phyloP scores from a whole-genome alignment of 192 early-diverging fungal genomes.

The Spizellomyces punctatus region DNA sequence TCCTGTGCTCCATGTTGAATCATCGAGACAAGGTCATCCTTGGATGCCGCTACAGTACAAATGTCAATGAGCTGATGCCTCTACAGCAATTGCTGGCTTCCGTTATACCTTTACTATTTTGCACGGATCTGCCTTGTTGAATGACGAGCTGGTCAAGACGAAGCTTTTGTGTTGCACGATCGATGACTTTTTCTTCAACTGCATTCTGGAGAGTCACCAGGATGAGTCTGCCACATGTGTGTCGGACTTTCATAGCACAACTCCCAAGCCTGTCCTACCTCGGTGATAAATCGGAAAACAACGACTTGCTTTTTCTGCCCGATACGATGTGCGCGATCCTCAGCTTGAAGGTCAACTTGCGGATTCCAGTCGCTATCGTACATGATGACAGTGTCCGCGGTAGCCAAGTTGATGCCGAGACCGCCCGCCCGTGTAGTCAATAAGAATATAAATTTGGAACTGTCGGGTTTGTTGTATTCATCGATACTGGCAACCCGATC shows the following conservation, averaged over 20 bases:
- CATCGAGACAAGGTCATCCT: constrained; percentile 92
- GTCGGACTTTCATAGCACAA: background rate
- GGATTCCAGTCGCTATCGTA: constrained; percentile 94
- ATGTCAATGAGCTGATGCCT: background rate
- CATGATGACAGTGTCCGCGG: constrained; percentile 94
- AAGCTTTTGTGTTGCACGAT: constrained; percentile 95
- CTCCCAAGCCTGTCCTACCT: constrained; percentile 35
- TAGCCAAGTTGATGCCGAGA: constrained; percentile 94
- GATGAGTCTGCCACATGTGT: background rate
- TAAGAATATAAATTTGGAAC: constrained; percentile 94
- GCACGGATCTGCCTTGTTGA: constrained; percentile 87
- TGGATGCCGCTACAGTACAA: constrained; percentile 53
- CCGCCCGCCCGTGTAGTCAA: constrained; percentile 97
- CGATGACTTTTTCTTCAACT: constrained; percentile 97
- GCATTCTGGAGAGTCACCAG: constrained; percentile 57
- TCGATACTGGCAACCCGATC: constrained; percentile 91
- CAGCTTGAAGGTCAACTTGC: constrained; percentile 81
- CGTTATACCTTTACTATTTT: constrained; percentile 62
- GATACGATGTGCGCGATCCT: constrained; percentile 98
- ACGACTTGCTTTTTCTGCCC: constrained; percentile 98
- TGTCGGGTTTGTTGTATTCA: constrained; percentile 87
- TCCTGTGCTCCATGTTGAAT: constrained; percentile 93
- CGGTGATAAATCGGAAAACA: constrained; percentile 95
- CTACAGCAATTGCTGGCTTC: background rate
- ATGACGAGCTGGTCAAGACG: constrained; percentile 97